Percentiles rank a stretch among this genome's conserved stretches.
Conservation (phyloP, 2,329 filamentous ascomycete species). For the Fusarium sp. region DNA sequence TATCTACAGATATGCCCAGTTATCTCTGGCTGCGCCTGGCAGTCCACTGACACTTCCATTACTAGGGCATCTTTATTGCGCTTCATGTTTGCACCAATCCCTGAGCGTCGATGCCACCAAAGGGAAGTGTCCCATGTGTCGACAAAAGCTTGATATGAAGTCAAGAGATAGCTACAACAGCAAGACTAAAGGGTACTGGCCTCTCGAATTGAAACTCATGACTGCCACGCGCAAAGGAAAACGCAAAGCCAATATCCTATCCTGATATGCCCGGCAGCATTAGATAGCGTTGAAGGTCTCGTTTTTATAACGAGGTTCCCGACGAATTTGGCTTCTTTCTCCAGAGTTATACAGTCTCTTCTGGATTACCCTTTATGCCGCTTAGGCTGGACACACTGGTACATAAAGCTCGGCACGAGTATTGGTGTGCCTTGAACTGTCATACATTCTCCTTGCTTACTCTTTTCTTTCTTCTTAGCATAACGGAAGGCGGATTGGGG, state of each 20-base stretch:
- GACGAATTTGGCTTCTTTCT: neutral
- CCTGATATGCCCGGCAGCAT: slow-evolving; percentile 35
- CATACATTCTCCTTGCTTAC: neutral
- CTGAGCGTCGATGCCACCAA: slow-evolving; percentile 66
- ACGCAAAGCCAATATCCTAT: slow-evolving; percentile 49
- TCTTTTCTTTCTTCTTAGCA: slow-evolving; percentile 23
- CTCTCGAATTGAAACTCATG: slow-evolving; percentile 72
- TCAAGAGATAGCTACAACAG: slow-evolving; percentile 53
- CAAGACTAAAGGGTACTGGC: slow-evolving; percentile 66
- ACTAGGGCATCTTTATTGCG: slow-evolving; percentile 72
- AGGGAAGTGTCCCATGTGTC: slow-evolving; percentile 72
- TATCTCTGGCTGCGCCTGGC: neutral
- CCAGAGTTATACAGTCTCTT: neutral
- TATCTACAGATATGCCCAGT: neutral
- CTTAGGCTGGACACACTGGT: slow-evolving; percentile 5
- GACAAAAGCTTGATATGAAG: slow-evolving; percentile 66
- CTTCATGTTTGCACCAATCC: slow-evolving; percentile 70
- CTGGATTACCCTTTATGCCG: neutral
- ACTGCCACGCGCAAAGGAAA: slow-evolving; percentile 65
- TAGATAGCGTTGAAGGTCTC: neutral
- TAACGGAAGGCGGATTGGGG: slow-evolving; percentile 19
- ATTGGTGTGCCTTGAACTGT: neutral
- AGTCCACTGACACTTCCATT: slow-evolving; percentile 28
- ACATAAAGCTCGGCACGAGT: neutral
- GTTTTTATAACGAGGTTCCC: neutral